Conservation (phyloP, 2,329 filamentous ascomycete genomes). For the Tolypocladium ovalisporum region DNA sequence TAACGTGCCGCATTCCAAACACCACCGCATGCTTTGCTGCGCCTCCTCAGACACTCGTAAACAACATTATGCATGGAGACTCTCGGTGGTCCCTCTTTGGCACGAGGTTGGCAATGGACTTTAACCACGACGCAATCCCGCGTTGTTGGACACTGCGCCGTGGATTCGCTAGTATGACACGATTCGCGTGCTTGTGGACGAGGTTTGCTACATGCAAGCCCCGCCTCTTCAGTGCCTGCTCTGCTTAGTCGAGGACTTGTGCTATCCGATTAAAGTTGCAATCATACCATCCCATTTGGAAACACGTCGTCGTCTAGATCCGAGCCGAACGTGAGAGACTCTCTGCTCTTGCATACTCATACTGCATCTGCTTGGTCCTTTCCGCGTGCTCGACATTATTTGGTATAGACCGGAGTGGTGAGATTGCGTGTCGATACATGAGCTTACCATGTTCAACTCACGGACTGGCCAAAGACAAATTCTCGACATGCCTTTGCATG, state of each 20-base stretch:
- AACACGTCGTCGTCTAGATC: too few relatives aligned
- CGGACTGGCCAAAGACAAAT: constrained; percentile 19
- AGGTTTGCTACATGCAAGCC: background rate
- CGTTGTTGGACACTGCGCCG: background rate
- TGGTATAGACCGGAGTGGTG: too few relatives aligned
- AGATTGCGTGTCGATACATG: too few relatives aligned
- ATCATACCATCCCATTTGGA: too few relatives aligned
- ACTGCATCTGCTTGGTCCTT: too few relatives aligned
- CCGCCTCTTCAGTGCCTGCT: background rate
- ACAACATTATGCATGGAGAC: background rate
- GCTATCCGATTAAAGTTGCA: too few relatives aligned
- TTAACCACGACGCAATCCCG: background rate
- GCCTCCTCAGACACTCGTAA: too few relatives aligned
- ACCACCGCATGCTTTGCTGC: background rate
- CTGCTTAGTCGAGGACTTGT: too few relatives aligned
- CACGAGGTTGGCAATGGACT: background rate
- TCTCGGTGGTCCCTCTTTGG: background rate
- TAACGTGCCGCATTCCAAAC: background rate
- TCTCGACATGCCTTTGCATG: constrained; percentile 1
- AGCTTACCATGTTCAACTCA: too few relatives aligned
- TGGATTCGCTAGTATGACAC: background rate
- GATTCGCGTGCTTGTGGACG: background rate
- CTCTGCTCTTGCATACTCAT: too few relatives aligned
- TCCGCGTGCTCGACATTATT: too few relatives aligned
- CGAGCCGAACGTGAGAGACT: too few relatives aligned